A percentile compares a stretch with the other conserved stretches of the same genome.
Conservation (phyloP, 768 basidiomycete genomes). For the Rhodotorula toruloides region DNA sequence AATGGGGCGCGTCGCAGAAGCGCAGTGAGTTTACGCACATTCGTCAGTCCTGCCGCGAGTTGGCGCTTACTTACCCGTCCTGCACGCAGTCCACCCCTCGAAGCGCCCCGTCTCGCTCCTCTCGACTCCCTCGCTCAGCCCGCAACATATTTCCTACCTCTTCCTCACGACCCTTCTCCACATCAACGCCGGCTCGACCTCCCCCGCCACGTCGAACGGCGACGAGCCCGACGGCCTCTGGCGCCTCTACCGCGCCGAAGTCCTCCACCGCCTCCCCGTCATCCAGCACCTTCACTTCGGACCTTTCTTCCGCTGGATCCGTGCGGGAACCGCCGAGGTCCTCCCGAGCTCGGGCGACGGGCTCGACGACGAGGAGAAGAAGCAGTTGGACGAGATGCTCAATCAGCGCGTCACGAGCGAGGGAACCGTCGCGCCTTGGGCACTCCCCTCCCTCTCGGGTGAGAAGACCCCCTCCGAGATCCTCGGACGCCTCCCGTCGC, state of each 20-base stretch:
- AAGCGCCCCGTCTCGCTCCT: conserved; percentile 49
- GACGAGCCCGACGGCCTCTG: conserved; percentile 83
- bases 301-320: conserved; percentile 55
- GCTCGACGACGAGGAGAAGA: neutral
- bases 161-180: conserved; percentile 74
- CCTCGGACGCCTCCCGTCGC: conserved; percentile 1
- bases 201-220: conserved; percentile 58
- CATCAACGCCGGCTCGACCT: conserved; percentile 66
- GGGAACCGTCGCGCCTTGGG: conserved; percentile 33
- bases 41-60: conserved; percentile 3
- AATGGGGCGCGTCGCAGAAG: conserved; percentile 85
- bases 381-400: neutral
- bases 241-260: conserved; percentile 96
- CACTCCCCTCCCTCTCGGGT: conserved; percentile 6
- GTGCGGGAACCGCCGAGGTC: neutral
- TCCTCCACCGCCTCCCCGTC: conserved; percentile 90
- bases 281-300: conserved; percentile 89
- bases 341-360: conserved; percentile 10
- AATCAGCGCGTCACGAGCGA: conserved; percentile 4
- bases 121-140: conserved; percentile 51
- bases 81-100: conserved; percentile 25
- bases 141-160: conserved; percentile 57
- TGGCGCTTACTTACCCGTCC: neutral
- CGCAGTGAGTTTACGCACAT: conserved; percentile 47
- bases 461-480: neutral